Conservation (phyloP, 2,329 filamentous ascomycete species). For the Aspergillus unguis region DNA sequence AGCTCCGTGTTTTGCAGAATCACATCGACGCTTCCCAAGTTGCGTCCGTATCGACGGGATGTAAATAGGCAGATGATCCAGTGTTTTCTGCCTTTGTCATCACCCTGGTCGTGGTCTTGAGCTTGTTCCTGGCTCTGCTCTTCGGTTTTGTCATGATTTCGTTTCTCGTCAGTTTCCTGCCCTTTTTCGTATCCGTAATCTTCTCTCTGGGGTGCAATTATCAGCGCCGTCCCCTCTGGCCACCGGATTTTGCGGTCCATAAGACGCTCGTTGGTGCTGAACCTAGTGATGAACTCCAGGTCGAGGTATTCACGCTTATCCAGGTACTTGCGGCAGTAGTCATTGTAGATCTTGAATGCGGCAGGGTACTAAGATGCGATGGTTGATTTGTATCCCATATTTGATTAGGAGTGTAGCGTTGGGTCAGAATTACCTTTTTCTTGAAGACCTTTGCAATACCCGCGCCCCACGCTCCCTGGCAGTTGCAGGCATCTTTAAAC, state of each 20-base stretch:
- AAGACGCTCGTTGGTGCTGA: not conserved
- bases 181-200: conserved; percentile 21
- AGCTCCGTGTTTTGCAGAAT: conserved; percentile 51
- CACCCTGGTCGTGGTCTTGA: too few relatives aligned
- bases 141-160: too few relatives aligned
- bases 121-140: too few relatives aligned
- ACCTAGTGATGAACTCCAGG: conserved; percentile 3
- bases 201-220: conserved; percentile 51
- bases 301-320: conserved; percentile 13
- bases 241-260: conserved; percentile 16
- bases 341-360: conserved; percentile 48
- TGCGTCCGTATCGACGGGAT: conserved; percentile 48
- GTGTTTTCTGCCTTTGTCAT: conserved; percentile 33
- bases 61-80: conserved; percentile 62
- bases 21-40: conserved; percentile 31
- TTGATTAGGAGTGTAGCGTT: too few relatives aligned
- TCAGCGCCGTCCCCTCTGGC: conserved; percentile 48
- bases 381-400: too few relatives aligned
- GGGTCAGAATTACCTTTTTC: conserved; percentile 23
- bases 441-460: conserved; percentile 57
- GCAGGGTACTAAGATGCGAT: conserved; percentile 44
- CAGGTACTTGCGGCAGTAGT: conserved; percentile 43
- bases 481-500: conserved; percentile 56
- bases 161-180: not conserved
- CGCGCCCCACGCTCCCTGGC: conserved; percentile 54